Base-by-base conservation (phyloP, 345 rosid genomes). In the Viola odorata region DNA sequence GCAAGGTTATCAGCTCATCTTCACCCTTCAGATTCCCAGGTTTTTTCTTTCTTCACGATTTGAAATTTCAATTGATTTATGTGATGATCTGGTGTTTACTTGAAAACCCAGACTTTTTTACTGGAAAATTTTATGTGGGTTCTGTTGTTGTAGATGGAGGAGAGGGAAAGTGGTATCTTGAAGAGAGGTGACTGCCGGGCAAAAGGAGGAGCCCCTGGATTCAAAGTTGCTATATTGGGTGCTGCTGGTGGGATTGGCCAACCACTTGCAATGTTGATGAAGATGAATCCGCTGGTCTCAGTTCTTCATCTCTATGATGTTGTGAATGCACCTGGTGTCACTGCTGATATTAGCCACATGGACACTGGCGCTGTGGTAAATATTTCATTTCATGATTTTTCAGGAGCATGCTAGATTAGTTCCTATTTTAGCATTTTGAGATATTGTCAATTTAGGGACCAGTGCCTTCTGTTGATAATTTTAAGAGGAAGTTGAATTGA, bases 211-310 rank as follows among this genome's bases (percentile, higher is more conserved):
- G 80, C 88, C 11, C 73, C 85, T 8, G 90, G 94, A 47, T 84
- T 87, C 81, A 87, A 87, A 53, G 91, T 84, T 61, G 95, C 91
- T 12, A 77, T 87, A 58, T 76, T 87, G 69, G 95, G 91, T 67
- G 94, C 94, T 41, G 90, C 94, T 8, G 90, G 94, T 68, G 94
- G 89, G 52, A 84, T 82, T 63, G 95, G 95, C 51, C 95, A 87
- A 39, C 74, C 95, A 37, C 80, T 85, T 62, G 67, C 91, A 14
- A 56, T 87, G 83, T 62, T 85, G 10, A 81, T 87, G 87, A 87
- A 87, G 53, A 83, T 80, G 81, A 82, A 85, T 74, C 84, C 81
- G 7, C 57, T 80, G 62, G 84, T 80, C 62, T 76, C 81, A 4
- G 72, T 65, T 53, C 77, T 80, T 50, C 78, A 80, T 50, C 70